Conservation (phyloP, 2,329 filamentous ascomycete genomes). For the Cercospora janseana region DNA sequence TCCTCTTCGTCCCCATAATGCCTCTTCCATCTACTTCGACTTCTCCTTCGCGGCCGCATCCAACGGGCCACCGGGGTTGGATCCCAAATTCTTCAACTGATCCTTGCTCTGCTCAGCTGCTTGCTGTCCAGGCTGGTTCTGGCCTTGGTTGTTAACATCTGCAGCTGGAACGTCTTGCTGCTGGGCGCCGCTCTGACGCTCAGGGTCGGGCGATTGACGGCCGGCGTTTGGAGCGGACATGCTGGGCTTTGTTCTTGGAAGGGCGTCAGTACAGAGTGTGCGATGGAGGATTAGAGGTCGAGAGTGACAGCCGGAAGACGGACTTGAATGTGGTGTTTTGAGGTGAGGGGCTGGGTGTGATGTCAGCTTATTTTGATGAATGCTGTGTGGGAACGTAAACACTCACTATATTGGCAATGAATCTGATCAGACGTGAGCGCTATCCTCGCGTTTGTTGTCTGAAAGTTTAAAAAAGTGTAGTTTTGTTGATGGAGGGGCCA, state of each 20-base stretch:
- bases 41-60: conserved; percentile 62
- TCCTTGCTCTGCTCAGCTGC: conserved; percentile 55
- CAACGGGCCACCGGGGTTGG: conserved; percentile 65
- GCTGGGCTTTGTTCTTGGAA: conserved; percentile 33
- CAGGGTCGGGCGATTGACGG: conserved; percentile 74
- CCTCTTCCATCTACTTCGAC: conserved; percentile 42
- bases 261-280: background rate
- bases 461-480: conserved; percentile 9
- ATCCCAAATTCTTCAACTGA: conserved; percentile 54
- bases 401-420: background rate
- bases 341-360: background rate
- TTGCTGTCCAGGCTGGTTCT: conserved; percentile 37
- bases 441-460: background rate
- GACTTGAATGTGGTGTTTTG: background rate
- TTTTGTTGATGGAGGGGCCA: conserved; percentile 6
- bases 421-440: background rate
- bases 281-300: background rate
- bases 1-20: background rate
- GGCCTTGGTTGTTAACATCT: conserved; percentile 48
- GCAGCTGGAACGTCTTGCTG: conserved; percentile 59
- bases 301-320: background rate
- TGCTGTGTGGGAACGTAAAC: background rate
- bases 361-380: background rate
- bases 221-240: conserved; percentile 66
- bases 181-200: conserved; percentile 58